A percentile compares a stretch with the other conserved stretches of the same genome.
These are phyloP conservation scores for Astrocystis sublimbata DNA, from an alignment of 495 filamentous ascomycete species.

Conservation along the genomic window DNA sequence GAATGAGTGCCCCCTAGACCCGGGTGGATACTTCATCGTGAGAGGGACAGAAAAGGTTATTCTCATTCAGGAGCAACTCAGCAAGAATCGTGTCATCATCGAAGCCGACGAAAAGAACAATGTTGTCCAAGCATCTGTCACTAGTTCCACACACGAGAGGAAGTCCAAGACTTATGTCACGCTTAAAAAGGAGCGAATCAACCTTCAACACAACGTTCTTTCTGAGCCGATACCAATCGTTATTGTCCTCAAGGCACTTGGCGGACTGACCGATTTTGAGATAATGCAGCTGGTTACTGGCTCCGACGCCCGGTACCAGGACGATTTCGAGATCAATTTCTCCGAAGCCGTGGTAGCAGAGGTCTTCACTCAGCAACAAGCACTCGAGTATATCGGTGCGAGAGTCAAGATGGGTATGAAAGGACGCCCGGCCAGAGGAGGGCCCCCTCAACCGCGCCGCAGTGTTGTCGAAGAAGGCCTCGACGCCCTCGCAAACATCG, in stretches of 20 bases:
- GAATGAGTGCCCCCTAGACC: slow-evolving; percentile 93
- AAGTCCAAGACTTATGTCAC: slow-evolving; percentile 97
- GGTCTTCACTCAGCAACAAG: slow-evolving; percentile 89
- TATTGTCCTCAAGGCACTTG: slow-evolving; percentile 88
- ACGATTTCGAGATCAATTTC: slow-evolving; percentile 91
- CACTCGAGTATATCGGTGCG: slow-evolving; percentile 83
- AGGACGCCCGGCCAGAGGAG: slow-evolving; percentile 43
- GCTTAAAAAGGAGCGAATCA: slow-evolving; percentile 86
- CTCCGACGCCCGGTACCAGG: slow-evolving; percentile 81
- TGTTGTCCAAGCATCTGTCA: slow-evolving; percentile 95
- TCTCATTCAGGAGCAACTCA: slow-evolving; percentile 94
- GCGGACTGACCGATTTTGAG: slow-evolving; percentile 89
- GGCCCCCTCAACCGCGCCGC: slow-evolving; percentile 47
- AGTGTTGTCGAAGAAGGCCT: slow-evolving; percentile 84
- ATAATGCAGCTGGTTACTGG: slow-evolving; percentile 87
- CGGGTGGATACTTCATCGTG: slow-evolving; percentile 93
- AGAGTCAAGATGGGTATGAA: slow-evolving; percentile 81
- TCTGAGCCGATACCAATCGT: slow-evolving; percentile 91
- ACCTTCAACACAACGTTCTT: slow-evolving; percentile 88
- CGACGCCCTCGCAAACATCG: slow-evolving; percentile 85
- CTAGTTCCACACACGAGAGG: slow-evolving; percentile 92
- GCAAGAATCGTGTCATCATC: slow-evolving; percentile 98
- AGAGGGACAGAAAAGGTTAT: slow-evolving; percentile 94
- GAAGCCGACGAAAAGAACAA: slow-evolving; percentile 87
- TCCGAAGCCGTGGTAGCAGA: slow-evolving; percentile 81